Base-by-base conservation (phyloP, 805 yeast species). In the Candida dajiaensis region DNA sequence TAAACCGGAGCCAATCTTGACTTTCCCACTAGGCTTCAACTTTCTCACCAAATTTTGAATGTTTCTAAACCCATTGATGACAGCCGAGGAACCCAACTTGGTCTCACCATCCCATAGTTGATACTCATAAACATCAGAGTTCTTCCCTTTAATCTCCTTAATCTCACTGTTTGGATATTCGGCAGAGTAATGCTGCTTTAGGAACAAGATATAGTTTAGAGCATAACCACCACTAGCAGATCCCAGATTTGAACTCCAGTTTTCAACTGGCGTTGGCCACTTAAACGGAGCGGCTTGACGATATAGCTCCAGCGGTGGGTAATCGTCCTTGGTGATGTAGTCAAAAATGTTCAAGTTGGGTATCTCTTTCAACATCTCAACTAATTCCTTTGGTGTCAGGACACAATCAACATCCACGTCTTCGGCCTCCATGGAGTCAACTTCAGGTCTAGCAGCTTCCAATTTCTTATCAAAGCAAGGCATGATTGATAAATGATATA, bases 381-480 rank as follows among this genome's bases (percentile, higher is more conserved):
- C 74, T 35, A 94, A 66, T 61, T 94, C 99, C 55, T 80, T 83
- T 12, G 98, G 89, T 0, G 99, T 94, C 20, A 94, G 76, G 3
- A 94, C 99, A 68, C 97, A 87, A 63, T 94, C 97, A 12, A 94
- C 97, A 58, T 89, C 96, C 11, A 67, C 64, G 28, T 48, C 51
- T 12, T 61, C 63, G 6, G 54, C 61, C 5, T 56, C 15, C 8
- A 42, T 42, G 15, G 41, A 16, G 4, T 22, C 58, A 18, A 66
- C 71, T 53, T 88, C 96, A 0, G 86, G 83, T 50, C 98, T 74
- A 4, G 96, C 89, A 23, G 97, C 94, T 68, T 94, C 99, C 38
- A 90, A 73, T 64, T 94, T 94, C 67, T 94, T 94, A 64, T 94
- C 99, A 63, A 94, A 94, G 58, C 98, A 92, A 2, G 99, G 98